Percentiles rank a stretch among this genome's conserved stretches.
These are phyloP conservation scores for Staphylotrichum tortipilum DNA, from an alignment of 495 filamentous ascomycete genomes.

Conservation along the genomic window DNA sequence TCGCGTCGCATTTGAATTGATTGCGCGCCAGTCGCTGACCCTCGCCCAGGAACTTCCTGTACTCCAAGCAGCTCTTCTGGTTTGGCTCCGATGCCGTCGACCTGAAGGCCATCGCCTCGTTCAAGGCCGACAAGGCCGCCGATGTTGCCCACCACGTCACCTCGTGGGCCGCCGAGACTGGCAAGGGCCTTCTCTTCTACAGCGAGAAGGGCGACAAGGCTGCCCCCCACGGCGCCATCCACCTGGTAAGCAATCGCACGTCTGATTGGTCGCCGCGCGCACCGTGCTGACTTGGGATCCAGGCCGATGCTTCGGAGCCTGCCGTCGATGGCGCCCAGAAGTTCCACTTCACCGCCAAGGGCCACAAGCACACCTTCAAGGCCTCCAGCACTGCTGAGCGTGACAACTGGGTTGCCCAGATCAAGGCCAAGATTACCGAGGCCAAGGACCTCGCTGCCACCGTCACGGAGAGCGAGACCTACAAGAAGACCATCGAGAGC, in stretches of 20 bases:
- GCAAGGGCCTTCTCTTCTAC: slow-evolving; percentile 91
- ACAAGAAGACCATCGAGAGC: slow-evolving; percentile 69
- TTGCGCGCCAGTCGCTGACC: slow-evolving; percentile 13
- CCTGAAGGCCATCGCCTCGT: slow-evolving; percentile 60
- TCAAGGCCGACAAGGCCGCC: slow-evolving; percentile 76
- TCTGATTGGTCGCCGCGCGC: not conserved
- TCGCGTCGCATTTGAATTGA: not conserved
- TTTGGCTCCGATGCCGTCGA: slow-evolving; percentile 76
- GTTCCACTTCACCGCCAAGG: slow-evolving; percentile 74
- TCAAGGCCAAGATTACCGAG: slow-evolving; percentile 68
- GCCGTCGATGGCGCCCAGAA: slow-evolving; percentile 62
- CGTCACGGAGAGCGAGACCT: slow-evolving; percentile 61
- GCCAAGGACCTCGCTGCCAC: slow-evolving; percentile 64
- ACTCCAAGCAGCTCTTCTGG: slow-evolving; percentile 66
- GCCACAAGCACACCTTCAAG: slow-evolving; percentile 88
- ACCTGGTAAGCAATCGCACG: slow-evolving; percentile 63
- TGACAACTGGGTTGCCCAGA: slow-evolving; percentile 76
- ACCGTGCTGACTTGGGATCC: slow-evolving; percentile 14
- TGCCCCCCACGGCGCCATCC: slow-evolving; percentile 71
- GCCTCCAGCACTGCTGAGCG: slow-evolving; percentile 64
- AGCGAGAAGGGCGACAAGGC: slow-evolving; percentile 76
- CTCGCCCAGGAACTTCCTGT: slow-evolving; percentile 35
- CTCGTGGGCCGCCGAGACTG: slow-evolving; percentile 85
- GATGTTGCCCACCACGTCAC: slow-evolving; percentile 68
- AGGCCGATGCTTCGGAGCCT: slow-evolving; percentile 81